These are phyloP conservation scores for Phyllostachys edulis DNA, from an alignment of 176 grass and related monocot genomes.

Conservation along the genomic window DNA sequence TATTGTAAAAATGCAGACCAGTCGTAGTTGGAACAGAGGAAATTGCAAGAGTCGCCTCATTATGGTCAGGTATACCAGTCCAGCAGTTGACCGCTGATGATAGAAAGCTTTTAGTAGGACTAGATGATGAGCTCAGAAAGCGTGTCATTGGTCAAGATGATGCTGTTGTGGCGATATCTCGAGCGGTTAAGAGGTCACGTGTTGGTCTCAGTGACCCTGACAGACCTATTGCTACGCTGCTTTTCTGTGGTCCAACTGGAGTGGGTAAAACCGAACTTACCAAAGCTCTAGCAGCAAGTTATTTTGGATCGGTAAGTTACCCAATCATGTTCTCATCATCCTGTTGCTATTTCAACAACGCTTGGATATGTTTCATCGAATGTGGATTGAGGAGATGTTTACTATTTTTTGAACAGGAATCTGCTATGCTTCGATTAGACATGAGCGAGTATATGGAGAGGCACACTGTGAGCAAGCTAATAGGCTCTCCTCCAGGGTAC, in stretches of 20 bases:
- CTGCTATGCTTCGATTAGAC: conserved; percentile 86
- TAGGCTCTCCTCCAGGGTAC: conserved; percentile 97
- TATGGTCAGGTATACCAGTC: conserved; percentile 97
- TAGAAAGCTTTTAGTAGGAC: conserved; percentile 65
- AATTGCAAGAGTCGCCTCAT: conserved; percentile 84
- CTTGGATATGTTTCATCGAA: neutral
- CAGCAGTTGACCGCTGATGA: conserved; percentile 90
- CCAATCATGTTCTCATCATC: conserved; percentile 7
- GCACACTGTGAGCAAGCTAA: conserved; percentile 94
- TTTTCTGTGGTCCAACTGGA: conserved; percentile 95
- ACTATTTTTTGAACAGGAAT: conserved; percentile 59
- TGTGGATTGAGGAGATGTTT: conserved; percentile 36
- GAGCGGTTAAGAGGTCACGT: conserved; percentile 87
- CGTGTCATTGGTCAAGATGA: conserved; percentile 95
- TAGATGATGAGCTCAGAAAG: conserved; percentile 79
- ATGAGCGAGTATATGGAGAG: conserved; percentile 99
- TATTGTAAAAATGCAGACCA: conserved; percentile 48
- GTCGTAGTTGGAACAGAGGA: conserved; percentile 83
- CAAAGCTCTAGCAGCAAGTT: conserved; percentile 80
- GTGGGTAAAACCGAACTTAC: conserved; percentile 97
- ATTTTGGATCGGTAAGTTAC: conserved; percentile 83
- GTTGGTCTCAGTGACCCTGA: conserved; percentile 89
- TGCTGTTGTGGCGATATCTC: conserved; percentile 77
- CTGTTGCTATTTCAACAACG: neutral
- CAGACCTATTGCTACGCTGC: conserved; percentile 85